These are phyloP conservation scores for Tagetes erecta DNA, from an alignment of 129 eudicot genomes.

Conservation along the genomic window DNA sequence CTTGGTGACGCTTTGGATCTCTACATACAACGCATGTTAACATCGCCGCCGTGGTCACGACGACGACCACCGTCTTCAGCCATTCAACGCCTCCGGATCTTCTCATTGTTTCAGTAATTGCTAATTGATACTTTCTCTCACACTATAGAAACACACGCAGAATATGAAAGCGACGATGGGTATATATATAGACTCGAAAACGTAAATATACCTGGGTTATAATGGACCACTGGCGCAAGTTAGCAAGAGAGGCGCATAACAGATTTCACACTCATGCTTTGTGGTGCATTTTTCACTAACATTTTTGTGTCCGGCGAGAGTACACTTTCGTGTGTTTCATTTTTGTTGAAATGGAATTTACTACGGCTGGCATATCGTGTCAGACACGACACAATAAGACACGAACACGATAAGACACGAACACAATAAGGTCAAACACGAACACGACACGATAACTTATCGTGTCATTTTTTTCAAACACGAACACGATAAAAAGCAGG, in stretches of 20 bases:
- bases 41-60: slow-evolving; percentile 29
- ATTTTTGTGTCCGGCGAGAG: slow-evolving; percentile 6
- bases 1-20: slow-evolving; percentile 31
- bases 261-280: slow-evolving; percentile 22
- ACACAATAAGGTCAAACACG: too few relatives aligned
- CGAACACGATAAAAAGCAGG: too few relatives aligned
- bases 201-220: slow-evolving; percentile 3
- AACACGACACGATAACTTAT: too few relatives aligned
- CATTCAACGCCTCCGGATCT: slow-evolving; percentile 25
- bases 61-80: slow-evolving; percentile 25
- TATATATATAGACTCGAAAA: slow-evolving; percentile 13
- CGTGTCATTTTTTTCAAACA: too few relatives aligned
- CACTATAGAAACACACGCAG: slow-evolving; percentile 1
- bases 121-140: neutral
- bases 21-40: slow-evolving; percentile 30
- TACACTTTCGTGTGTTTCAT: slow-evolving; percentile 21
- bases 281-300: too few relatives aligned
- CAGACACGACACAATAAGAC: too few relatives aligned
- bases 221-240: slow-evolving; percentile 27
- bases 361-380: too few relatives aligned
- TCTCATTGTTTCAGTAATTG: slow-evolving; percentile 5
- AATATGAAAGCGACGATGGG: neutral
- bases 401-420: too few relatives aligned
- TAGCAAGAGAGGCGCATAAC: slow-evolving; percentile 27
- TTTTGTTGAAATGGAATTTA: slow-evolving; percentile 17